These are phyloP conservation scores for Protostelium mycophagum DNA, from an alignment of 78 protist genomes.

Conservation along the genomic window DNA sequence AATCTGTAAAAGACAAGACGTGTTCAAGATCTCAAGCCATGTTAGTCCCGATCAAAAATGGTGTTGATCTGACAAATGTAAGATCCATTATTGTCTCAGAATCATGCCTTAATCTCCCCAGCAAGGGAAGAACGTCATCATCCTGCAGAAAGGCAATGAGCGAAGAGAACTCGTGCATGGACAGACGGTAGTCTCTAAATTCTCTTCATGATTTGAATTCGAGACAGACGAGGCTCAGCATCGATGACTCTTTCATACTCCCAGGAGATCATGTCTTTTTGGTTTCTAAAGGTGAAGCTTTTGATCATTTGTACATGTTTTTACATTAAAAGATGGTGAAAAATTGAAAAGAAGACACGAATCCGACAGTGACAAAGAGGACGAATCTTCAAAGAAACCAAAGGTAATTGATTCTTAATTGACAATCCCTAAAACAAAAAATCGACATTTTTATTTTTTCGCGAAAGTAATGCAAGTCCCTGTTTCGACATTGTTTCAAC, in stretches of 20 bases:
- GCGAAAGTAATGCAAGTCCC: no score
- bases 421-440: neutral
- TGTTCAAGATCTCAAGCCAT: neutral
- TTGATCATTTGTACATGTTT: neutral
- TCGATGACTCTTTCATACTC: neutral
- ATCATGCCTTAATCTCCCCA: neutral
- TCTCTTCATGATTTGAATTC: neutral
- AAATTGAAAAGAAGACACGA: neutral
- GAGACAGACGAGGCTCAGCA: neutral
- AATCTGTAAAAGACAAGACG: neutral
- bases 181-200: neutral
- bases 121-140: neutral
- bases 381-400: neutral
- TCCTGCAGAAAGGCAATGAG: neutral
- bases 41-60: neutral
- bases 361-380: neutral
- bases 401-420: neutral
- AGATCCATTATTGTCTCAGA: neutral
- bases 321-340: neutral
- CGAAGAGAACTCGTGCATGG: neutral
- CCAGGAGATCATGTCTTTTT: neutral
- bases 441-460: no score
- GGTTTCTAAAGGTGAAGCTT: neutral
- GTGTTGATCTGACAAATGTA: neutral
- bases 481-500: no score